Conservation (phyloP, 1,139 yeast genomes). For the Zygosaccharomyces sapae region DNA sequence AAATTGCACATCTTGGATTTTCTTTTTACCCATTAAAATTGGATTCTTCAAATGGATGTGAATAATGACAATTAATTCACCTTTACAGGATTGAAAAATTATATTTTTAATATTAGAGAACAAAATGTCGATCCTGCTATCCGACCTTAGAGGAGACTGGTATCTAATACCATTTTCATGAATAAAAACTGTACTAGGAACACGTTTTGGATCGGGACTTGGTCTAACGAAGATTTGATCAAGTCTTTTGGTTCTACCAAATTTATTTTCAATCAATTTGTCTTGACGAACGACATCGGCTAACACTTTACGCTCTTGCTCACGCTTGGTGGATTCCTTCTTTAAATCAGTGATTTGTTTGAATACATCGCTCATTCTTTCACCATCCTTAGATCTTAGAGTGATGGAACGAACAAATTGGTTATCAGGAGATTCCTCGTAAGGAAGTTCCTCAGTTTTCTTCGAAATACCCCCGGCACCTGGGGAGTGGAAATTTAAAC, state of each 20-base stretch:
- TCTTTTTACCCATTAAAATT: conserved; percentile 91
- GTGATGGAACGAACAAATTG: conserved; percentile 86
- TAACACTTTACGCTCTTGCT: conserved; percentile 82
- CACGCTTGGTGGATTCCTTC: conserved; percentile 86
- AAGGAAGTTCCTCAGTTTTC: conserved; percentile 77
- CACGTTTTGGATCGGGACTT: conserved; percentile 92
- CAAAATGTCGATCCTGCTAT: conserved; percentile 81
- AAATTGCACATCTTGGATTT: conserved; percentile 92
- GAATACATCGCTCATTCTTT: conserved; percentile 86
- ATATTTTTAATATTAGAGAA: conserved; percentile 89
- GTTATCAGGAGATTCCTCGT: conserved; percentile 82
- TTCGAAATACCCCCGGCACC: conserved; percentile 73
- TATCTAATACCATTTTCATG: conserved; percentile 96
- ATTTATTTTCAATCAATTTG: conserved; percentile 71
- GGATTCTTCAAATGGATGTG: conserved; percentile 93
- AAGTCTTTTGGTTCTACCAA: conserved; percentile 76
- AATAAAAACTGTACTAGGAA: conserved; percentile 84
- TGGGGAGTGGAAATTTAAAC: conserved; percentile 91
- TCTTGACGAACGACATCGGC: conserved; percentile 96
- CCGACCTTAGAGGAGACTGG: conserved; percentile 76
- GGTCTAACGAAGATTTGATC: conserved; percentile 92
- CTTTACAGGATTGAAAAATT: conserved; percentile 94
- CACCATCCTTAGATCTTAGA: conserved; percentile 83
- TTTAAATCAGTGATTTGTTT: conserved; percentile 89
- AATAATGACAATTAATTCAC: conserved; percentile 85